Base-by-base conservation (phyloP, 768 basidiomycete genomes). In the Saitozyma sp. region DNA sequence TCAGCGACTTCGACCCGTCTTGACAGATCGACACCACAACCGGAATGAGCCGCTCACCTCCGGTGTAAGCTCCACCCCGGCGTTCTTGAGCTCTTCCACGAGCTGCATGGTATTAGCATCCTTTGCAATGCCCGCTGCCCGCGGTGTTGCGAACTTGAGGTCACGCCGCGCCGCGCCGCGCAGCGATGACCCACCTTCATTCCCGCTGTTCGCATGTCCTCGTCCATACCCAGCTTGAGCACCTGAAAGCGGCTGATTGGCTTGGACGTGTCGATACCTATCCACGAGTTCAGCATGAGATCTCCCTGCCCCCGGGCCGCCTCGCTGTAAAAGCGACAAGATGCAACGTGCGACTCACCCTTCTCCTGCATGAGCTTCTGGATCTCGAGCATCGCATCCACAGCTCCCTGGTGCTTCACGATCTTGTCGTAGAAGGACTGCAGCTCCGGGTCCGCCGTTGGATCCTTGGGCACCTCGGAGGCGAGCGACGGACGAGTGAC, bases 31-130 rank as follows among this genome's bases (percentile, higher is more conserved):
- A 17, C 45, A 46, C 45, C n/a, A 11, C 45, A 17, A 17, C 45
- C 11, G 13, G 13, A 46, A 3, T 3, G 45, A 46, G 45, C 45
- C 45, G 55, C 69, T 59, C 11, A 70, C 69, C 56, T 62, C 50
- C 9, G 69, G 69, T 45, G 65, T 72, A 13, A 71, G 59, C 54
- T 76, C 74, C 7, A 76, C 66, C 17, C 74, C 74, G 14, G 74
- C 74, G 40, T 71, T 60, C 48, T 69, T 67, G 53, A 76, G 49
- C 58, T 76, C 69, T 9, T 57, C 48, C 66, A 73, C 69, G 4
- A 76, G 50, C 71, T 73, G 37, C 13, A 40, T 42, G n/a, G 16
- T 8, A 29, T 43, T 41, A 53, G 37, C 40, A 20, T 17, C 16
- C 43, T 43, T 13, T 40, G 37, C 49, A 40, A 29, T 29, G 29